Percentiles rank a stretch among this genome's conserved stretches.
phyloP scores from a whole-genome alignment of 805 yeast genomes.

The Limtongia smithiae region DNA sequence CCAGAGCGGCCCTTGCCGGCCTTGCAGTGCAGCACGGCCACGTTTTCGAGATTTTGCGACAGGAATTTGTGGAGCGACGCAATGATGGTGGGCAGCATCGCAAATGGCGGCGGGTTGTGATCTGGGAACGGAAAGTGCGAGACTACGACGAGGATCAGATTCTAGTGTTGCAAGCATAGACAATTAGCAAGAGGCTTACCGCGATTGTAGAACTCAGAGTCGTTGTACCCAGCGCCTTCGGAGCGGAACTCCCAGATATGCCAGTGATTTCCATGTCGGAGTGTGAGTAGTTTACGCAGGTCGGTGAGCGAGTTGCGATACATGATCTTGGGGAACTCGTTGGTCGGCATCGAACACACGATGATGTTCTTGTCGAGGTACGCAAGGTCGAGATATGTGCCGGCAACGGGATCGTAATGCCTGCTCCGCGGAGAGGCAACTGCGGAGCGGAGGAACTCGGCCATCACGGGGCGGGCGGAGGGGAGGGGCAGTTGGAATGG shows the following conservation, averaged over 20 bases:
- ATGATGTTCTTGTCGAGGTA: constrained; percentile 62
- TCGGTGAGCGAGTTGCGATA: constrained; percentile 54
- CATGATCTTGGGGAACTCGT: constrained; percentile 41
- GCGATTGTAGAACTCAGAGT: constrained; percentile 35
- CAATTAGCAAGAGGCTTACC: constrained; percentile 15
- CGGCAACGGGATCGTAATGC: constrained; percentile 34
- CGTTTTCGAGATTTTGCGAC: constrained; percentile 38
- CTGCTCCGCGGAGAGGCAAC: constrained; percentile 36
- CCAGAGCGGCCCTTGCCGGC: constrained; percentile 95
- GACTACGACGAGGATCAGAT: constrained; percentile 31
- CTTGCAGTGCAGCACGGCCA: constrained; percentile 78
- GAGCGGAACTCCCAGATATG: constrained; percentile 67
- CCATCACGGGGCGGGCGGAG: constrained; percentile 22
- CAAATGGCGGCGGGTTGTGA: constrained; percentile 70
- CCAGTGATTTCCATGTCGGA: constrained; percentile 58
- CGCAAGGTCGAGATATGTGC: constrained; percentile 54
- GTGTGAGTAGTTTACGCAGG: constrained; percentile 48
- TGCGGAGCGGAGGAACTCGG: constrained; percentile 32
- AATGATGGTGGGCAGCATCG: constrained; percentile 45
- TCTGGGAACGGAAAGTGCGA: constrained; percentile 62
- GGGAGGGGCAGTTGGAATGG: too few species aligned
- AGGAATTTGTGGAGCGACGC: constrained; percentile 48
- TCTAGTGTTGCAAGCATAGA: background rate
- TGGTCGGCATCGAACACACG: constrained; percentile 75
- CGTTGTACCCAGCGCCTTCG: constrained; percentile 49